phyloP scores from a whole-genome alignment of 164 flowering plant species.

The Stephania cephalantha region DNA sequence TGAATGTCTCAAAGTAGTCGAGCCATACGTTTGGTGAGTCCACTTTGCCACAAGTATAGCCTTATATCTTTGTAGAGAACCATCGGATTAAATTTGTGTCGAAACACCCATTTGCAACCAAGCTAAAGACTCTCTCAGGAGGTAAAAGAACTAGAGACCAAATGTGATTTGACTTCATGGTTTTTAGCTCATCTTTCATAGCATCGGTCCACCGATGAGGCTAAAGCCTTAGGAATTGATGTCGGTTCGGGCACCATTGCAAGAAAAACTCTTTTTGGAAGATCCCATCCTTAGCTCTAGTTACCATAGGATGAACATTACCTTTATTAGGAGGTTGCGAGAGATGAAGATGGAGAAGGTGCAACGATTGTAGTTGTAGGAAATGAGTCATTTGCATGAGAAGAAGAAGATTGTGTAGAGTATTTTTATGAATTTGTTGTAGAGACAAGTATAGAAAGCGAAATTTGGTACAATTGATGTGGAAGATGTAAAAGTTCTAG shows the following conservation, averaged over 20 bases:
- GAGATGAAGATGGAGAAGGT: not conserved
- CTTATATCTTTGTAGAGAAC: not conserved
- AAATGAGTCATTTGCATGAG: not conserved
- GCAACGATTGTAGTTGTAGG: too few relatives aligned
- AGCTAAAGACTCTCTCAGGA: not conserved
- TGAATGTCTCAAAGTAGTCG: not conserved
- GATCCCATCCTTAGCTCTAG: not conserved
- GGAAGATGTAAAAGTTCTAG: too few relatives aligned
- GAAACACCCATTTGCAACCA: not conserved
- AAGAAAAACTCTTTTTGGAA: not conserved
- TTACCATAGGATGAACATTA: not conserved
- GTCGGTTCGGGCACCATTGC: not conserved
- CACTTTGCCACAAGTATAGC: not conserved
- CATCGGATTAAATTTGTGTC: not conserved
- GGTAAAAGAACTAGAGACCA: not conserved
- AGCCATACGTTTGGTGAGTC: not conserved
- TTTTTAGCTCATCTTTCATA: not conserved
- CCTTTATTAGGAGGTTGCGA: not conserved
- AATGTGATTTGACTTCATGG: not conserved
- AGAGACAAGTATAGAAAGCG: too few relatives aligned
- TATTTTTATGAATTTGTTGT: too few relatives aligned
- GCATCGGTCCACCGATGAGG: not conserved
- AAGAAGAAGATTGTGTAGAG: not conserved
- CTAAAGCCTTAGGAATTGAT: not conserved
- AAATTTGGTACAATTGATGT: too few relatives aligned